Conservation (phyloP, 2,329 filamentous ascomycete species). For the Colletotrichum melonis region DNA sequence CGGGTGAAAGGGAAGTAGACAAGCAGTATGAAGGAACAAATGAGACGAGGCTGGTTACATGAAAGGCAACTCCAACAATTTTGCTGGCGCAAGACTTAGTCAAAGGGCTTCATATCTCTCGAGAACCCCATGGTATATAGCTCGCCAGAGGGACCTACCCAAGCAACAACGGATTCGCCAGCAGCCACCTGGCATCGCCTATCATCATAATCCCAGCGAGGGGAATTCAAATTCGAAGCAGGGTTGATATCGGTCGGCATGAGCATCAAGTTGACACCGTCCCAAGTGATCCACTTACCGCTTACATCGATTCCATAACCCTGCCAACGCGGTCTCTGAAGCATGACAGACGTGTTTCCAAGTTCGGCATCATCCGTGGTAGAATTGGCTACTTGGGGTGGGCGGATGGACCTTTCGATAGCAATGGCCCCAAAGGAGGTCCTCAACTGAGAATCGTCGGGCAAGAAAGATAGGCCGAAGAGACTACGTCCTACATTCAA, state of each 20-base stretch:
- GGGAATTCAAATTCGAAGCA: no score
- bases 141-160: no score
- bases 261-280: neutral
- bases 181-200: neutral
- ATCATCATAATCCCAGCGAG: neutral
- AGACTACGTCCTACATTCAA: neutral
- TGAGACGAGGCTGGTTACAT: no score
- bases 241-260: neutral
- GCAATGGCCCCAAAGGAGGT: neutral
- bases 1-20: no score
- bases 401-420: fast-evolving
- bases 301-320: neutral
- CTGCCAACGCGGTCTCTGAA: neutral
- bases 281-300: neutral
- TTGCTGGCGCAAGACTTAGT: no score
- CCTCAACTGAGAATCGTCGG: neutral
- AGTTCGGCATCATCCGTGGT: neutral
- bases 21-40: no score
- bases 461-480: neutral
- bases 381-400: no score
- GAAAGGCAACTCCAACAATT: no score
- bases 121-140: neutral
- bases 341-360: neutral
- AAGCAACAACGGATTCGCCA: neutral
- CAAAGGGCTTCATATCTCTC: neutral